A percentile compares a stretch with the other conserved stretches of the same genome.
phyloP scores from a whole-genome alignment of 2,329 filamentous ascomycete genomes.

The Claviceps spartinae region DNA sequence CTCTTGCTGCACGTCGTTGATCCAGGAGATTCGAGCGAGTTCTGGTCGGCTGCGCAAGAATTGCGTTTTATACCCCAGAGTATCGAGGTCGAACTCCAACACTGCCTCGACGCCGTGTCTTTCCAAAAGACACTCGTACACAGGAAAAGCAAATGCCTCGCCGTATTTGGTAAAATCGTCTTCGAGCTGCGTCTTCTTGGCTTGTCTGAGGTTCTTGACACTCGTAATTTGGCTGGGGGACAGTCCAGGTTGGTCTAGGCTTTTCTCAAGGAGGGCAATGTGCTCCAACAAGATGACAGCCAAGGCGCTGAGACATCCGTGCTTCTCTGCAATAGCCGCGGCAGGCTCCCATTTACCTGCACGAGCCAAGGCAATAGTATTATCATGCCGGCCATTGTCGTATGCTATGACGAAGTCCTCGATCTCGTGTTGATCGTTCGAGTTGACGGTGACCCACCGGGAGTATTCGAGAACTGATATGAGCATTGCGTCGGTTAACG shows the following conservation, averaged over 20 bases:
- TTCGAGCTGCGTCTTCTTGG: conserved; percentile 30
- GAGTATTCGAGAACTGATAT: conserved; percentile 39
- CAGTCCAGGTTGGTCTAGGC: conserved; percentile 15
- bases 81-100: conserved; percentile 57
- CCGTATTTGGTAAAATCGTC: conserved; percentile 50
- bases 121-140: conserved; percentile 66
- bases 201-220: conserved; percentile 22
- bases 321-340: conserved; percentile 44
- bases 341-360: conserved; percentile 44
- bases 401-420: conserved; percentile 37
- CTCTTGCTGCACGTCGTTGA: conserved; percentile 75
- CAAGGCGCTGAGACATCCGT: conserved; percentile 39
- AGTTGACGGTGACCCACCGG: conserved; percentile 33
- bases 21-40: conserved; percentile 77
- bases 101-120: conserved; percentile 53
- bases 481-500: conserved; percentile 41
- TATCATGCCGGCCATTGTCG: conserved; percentile 34
- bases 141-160: conserved; percentile 56
- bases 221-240: conserved; percentile 16
- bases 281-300: conserved; percentile 43
- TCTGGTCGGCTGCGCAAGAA: conserved; percentile 62
- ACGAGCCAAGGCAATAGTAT: conserved; percentile 38
- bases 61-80: conserved; percentile 55
- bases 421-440: conserved; percentile 27
- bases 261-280: conserved; percentile 26